phyloP scores from a whole-genome alignment of 2,329 filamentous ascomycete genomes.

The Sporothrix schenckii region DNA sequence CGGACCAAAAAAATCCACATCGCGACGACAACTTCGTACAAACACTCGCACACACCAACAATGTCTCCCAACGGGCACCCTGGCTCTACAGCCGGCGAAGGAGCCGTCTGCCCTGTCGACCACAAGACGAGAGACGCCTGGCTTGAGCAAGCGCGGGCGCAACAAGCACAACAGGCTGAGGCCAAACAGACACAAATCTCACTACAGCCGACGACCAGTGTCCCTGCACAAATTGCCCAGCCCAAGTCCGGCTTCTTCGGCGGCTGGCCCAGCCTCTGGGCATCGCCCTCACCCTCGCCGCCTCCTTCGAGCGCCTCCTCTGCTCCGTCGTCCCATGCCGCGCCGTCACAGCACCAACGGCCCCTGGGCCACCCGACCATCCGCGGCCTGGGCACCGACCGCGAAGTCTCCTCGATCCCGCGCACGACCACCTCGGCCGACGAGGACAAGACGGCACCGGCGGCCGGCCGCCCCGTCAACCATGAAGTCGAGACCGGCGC shows the following conservation, averaged over 20 bases:
- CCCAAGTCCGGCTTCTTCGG: conserved; percentile 25
- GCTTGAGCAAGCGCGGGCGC: conserved; percentile 69
- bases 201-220: neutral
- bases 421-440: conserved; percentile 44
- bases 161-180: conserved; percentile 40
- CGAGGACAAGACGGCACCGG: conserved; percentile 46
- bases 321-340: neutral
- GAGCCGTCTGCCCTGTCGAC: conserved; percentile 75
- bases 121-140: conserved; percentile 85
- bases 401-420: conserved; percentile 79
- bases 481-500: conserved; percentile 76
- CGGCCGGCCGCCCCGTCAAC: conserved; percentile 57
- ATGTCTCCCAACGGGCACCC: conserved; percentile 19
- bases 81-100: neutral
- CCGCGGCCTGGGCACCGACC: conserved; percentile 61
- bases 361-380: conserved; percentile 32
- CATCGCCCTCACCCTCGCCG: conserved; percentile 3
- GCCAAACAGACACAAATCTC: neutral
- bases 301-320: neutral
- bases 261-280: conserved; percentile 31
- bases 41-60: neutral
- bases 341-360: neutral
- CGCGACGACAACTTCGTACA: neutral
- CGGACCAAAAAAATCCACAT: neutral
- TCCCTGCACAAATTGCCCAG: neutral